phyloP scores from a whole-genome alignment of 805 yeast species.

The Myxozyma neotropica region DNA sequence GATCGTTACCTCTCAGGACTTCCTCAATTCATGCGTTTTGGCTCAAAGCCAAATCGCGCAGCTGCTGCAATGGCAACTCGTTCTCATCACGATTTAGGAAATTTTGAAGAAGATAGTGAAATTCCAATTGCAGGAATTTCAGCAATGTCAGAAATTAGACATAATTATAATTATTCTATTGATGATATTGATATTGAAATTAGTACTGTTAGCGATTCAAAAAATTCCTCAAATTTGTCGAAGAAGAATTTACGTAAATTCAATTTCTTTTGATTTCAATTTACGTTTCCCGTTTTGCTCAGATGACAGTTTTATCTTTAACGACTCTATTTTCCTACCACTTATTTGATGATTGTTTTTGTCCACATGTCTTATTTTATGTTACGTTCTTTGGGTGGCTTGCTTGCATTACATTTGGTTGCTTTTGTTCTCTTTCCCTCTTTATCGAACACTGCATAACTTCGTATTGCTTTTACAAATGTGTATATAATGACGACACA shows the following conservation, averaged over 20 bases:
- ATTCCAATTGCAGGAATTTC: slow-evolving; percentile 11
- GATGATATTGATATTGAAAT: slow-evolving; percentile 3
- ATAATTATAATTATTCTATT: slow-evolving; percentile 3
- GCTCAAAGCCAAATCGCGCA: neutral
- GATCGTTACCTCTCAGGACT: slow-evolving; percentile 21
- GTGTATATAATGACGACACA: neutral
- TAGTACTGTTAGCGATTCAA: neutral
- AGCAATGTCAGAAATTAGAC: slow-evolving; percentile 3
- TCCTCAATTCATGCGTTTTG: neutral
- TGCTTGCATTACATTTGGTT: too few relatives aligned
- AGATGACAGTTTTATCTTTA: neutral
- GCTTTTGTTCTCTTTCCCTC: too few relatives aligned
- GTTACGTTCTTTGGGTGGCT: too few relatives aligned
- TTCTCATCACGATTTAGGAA: neutral
- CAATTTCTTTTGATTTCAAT: neutral
- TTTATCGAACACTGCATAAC: too few relatives aligned
- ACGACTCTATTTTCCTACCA: too few relatives aligned
- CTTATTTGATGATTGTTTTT: too few relatives aligned
- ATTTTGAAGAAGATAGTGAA: neutral
- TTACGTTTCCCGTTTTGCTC: neutral
- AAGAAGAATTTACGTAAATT: neutral
- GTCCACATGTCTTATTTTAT: too few relatives aligned
- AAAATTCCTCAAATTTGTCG: neutral
- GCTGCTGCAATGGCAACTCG: neutral
- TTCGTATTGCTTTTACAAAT: too few relatives aligned